Evolutionary conservation across 805 yeast species (phyloP), one percentile per base, ranked within the genome.

Genomic region (Lipomyces orientalis): DNA sequence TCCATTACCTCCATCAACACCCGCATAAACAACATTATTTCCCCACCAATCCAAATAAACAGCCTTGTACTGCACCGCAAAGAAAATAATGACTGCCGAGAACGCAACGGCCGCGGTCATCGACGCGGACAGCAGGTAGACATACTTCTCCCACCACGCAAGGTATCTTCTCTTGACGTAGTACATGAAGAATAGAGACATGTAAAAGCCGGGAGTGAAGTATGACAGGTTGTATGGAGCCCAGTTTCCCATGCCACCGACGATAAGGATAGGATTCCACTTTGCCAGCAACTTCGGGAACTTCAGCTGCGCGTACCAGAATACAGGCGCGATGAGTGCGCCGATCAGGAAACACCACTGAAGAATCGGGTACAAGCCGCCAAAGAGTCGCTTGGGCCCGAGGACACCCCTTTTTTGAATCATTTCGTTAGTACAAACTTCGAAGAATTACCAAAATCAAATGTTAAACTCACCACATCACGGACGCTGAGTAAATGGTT

Each of bases 61-160:
- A 12, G 80, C 80, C 14, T 85, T 79, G 56, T 80, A 81, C 55
- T 82, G 81, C 6, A 84, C 80, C 0, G 83, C 78, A 70, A 87
- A 80, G 73, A 87, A 87, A 10, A 88, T 83, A 31, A 87, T 66
- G 61, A 89, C 77, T 2, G 89, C 84, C 49, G 89, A 83, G 70
- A 87, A 81, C 0, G 91, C 90, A n/a, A 88, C 83, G 0, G 91
- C 91, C 7, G 88, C 84, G 55, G 88, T 88, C 29, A 89, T 76
- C 1, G 87, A 92, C 34, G 89, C 86, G 22, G 90, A 84, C 61
- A 89, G 78, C 4, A 88, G 83, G 74, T 87, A 88, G 75, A 88
- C 88, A 76, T 89, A 89, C 76, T 88, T 88, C 51, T 87, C 87
- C 93, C 93, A 89, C 93, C 92, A 89, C 58, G 81, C 78, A 58